Evolutionary conservation across 169 alveolate species (phyloP), one percentile per base, ranked within the genome.

Genomic region (Pseudocohnilembus persalinus): DNA sequence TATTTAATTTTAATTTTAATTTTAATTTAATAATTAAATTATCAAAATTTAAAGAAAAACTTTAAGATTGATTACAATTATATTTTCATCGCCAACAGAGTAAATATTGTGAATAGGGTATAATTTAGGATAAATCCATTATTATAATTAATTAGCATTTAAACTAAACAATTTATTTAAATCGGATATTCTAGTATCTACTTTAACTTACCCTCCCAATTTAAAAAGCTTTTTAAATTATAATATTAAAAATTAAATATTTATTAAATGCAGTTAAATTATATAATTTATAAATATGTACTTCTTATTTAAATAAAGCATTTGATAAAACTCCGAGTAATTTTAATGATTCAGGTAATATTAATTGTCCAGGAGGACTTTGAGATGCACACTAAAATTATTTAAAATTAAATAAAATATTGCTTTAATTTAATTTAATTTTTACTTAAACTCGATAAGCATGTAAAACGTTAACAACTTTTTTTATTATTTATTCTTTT

Each of bases 311-410:
- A 28, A 84, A 49, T 0, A 90, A 75, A 31, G 94, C 33, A 20
- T 84, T 82, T 31, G 82, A 1, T 35, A 85, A 90, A 20, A 89
- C 63, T 32, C 91, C 90, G 35, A 89, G 74, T 0, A 80, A 72
- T 77, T 87, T 88, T 0, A 90, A 73, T 0, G 89, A 77, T 34
- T 92, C 96, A 65, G 96, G 94, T 31, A 89, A 31, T 6, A 92
- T 80, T 25, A 92, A 34, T 79, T 92, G 74, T 29, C 92, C 79
- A 33, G 94, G 88, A 15, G 87, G 77, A 32, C 92, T 84, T 29
- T 79, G 32, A 1, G 87, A 81, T 0, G 93, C 91, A 72, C 93
- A 88, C 87, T 82, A 82, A 6, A 4, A 82, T 31, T 29, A 26
- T 26, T 74, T 73, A 74, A 73, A 29, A 73, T 24, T 4, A 28